Evolutionary conservation across 352 stramenopile species (phyloP).

Genomic region (Phytophthora pisi): DNA sequence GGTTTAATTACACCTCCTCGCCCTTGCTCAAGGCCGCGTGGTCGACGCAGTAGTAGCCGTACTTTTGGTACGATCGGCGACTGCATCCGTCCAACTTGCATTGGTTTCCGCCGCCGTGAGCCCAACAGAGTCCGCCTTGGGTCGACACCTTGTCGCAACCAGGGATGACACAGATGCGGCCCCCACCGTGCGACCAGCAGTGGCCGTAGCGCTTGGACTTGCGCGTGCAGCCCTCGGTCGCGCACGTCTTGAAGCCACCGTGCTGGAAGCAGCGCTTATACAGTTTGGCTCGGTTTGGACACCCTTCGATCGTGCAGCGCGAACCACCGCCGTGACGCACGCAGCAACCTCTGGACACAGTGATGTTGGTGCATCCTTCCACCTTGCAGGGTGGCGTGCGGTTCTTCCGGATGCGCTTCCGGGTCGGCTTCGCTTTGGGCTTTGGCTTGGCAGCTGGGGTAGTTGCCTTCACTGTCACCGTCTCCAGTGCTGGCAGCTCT

Average conservation of each 20-base stretch:
- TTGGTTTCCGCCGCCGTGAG: slow-evolving; percentile 29
- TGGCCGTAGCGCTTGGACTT: slow-evolving; percentile 72
- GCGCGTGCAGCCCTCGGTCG: slow-evolving; percentile 55
- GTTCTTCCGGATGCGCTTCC: slow-evolving; percentile 40
- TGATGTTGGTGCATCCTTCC: slow-evolving; percentile 65
- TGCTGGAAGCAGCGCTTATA: slow-evolving; percentile 36
- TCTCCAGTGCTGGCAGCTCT: not conserved
- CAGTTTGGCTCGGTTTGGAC: slow-evolving; percentile 34
- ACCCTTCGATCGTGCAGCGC: slow-evolving; percentile 41
- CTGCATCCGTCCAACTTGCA: slow-evolving; percentile 29
- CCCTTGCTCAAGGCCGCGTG: slow-evolving; percentile 31
- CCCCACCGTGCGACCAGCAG: slow-evolving; percentile 76
- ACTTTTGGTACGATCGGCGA: slow-evolving; percentile 31
- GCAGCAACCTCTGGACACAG: slow-evolving; percentile 55
- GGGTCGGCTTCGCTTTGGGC: slow-evolving; percentile 8
- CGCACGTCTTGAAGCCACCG: slow-evolving; percentile 58
- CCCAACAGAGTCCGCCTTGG: slow-evolving; percentile 30
- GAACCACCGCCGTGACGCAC: slow-evolving; percentile 62
- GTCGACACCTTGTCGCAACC: slow-evolving; percentile 63
- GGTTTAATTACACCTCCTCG: not conserved
- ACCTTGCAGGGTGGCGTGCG: slow-evolving; percentile 66
- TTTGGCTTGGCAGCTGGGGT: slow-evolving; percentile 1
- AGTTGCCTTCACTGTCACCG: not conserved
- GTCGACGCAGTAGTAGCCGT: slow-evolving; percentile 42
- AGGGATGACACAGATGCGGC: slow-evolving; percentile 59